These are phyloP conservation scores for Capsella bursapastoris DNA, from an alignment of 345 rosid genomes.

Conservation along the genomic window DNA sequence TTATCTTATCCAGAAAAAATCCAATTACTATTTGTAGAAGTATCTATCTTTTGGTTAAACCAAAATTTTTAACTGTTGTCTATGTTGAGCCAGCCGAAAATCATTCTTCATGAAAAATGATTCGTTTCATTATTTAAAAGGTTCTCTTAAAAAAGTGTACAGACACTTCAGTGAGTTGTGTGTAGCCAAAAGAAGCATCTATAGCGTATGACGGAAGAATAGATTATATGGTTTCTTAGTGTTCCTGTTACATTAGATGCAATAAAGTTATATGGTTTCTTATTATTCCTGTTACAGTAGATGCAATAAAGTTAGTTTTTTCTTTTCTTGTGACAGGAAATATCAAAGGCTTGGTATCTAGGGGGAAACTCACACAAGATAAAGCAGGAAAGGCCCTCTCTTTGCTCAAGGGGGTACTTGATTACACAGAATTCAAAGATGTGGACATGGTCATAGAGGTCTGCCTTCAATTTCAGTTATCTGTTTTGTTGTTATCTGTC, in stretches of 20 bases:
- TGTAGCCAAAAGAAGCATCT: slow-evolving; percentile 23
- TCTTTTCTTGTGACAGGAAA: slow-evolving; percentile 58
- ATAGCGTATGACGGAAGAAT: neutral
- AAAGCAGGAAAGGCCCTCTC: slow-evolving; percentile 78
- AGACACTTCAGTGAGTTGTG: neutral
- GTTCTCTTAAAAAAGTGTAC: neutral
- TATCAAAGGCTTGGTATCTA: slow-evolving; percentile 68
- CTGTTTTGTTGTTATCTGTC: slow-evolving; percentile 10
- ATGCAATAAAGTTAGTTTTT: slow-evolving; percentile 19
- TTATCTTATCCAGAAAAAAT: slow-evolving; percentile 21
- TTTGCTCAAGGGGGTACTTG: slow-evolving; percentile 78
- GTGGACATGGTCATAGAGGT: slow-evolving; percentile 99
- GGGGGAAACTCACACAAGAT: slow-evolving; percentile 67
- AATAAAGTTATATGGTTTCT: neutral
- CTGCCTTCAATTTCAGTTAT: slow-evolving; percentile 10
- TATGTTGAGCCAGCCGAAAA: neutral
- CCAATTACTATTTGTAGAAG: neutral
- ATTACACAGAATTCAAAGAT: slow-evolving; percentile 81
- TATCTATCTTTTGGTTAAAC: neutral
- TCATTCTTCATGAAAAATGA: neutral
- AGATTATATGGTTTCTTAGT: neutral
- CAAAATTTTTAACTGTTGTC: slow-evolving; percentile 15
- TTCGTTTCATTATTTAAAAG: neutral
- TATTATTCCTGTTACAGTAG: neutral
- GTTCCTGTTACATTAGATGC: neutral